Evolutionary conservation across 306 rosid species (phyloP).

Genomic region (Biancaea sappan): DNA sequence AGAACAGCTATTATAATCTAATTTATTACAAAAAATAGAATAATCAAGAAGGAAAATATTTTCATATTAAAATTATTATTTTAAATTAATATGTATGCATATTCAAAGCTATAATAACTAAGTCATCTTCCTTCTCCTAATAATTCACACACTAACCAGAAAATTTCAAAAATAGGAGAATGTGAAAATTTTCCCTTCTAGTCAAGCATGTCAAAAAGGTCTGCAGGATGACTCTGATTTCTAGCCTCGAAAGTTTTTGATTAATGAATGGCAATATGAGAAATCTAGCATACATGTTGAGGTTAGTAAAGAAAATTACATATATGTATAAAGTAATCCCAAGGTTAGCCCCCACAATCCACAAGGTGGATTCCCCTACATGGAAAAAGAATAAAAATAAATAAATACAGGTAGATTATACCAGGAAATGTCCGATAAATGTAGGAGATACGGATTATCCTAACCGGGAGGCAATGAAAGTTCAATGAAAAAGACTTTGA

Average conservation of each 20-base stretch:
- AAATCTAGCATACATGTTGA: neutral
- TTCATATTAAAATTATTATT: neutral
- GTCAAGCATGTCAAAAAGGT: neutral
- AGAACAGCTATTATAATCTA: neutral
- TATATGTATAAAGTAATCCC: too few species aligned
- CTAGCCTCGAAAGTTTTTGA: neutral
- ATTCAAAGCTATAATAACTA: neutral
- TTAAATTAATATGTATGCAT: neutral
- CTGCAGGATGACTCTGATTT: neutral
- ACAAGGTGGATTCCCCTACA: neutral
- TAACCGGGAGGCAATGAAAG: neutral
- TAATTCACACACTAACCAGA: neutral
- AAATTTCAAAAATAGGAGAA: neutral
- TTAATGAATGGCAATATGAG: neutral
- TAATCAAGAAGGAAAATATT: neutral
- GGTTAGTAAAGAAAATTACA: neutral
- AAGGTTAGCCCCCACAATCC: too few species aligned
- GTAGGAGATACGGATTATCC: slow-evolving; percentile 8
- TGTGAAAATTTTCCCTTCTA: neutral
- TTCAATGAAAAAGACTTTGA: slow-evolving; percentile 3
- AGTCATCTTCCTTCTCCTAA: neutral
- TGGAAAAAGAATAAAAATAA: slow-evolving; percentile 9
- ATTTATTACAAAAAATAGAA: neutral
- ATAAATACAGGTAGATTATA: slow-evolving; percentile 7
- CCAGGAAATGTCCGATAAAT: slow-evolving; percentile 1